These are phyloP conservation scores for Detonula confervacea DNA, from an alignment of 352 stramenopile species.

Conservation along the genomic window DNA sequence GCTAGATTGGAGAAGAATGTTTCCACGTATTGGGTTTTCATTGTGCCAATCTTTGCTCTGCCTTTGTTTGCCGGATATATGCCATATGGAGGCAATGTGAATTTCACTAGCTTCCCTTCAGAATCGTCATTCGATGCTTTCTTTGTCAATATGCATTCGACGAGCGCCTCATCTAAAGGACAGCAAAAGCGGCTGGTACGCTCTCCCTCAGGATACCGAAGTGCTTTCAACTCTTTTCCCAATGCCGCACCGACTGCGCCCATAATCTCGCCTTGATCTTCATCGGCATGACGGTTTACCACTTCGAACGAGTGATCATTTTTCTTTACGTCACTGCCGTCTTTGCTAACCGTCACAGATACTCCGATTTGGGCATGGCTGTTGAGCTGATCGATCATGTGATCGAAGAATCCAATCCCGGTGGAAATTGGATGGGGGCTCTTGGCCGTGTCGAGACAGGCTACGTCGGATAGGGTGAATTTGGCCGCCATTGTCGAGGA, in stretches of 20 bases:
- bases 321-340: background rate
- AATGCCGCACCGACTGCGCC: slow-evolving; percentile 56
- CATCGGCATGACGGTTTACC: slow-evolving; percentile 54
- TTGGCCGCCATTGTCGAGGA: slow-evolving; percentile 14
- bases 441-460: slow-evolving; percentile 41
- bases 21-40: slow-evolving; percentile 65
- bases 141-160: slow-evolving; percentile 67
- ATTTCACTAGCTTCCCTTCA: slow-evolving; percentile 42
- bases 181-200: slow-evolving; percentile 71
- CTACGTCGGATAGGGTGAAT: slow-evolving; percentile 38
- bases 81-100: slow-evolving; percentile 72
- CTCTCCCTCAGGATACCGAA: background rate
- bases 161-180: slow-evolving; percentile 83
- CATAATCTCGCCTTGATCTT: slow-evolving; percentile 62
- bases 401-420: slow-evolving; percentile 82
- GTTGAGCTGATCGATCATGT: slow-evolving; percentile 87
- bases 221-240: slow-evolving; percentile 47
- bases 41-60: slow-evolving; percentile 67
- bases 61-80: slow-evolving; percentile 70
- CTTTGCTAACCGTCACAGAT: slow-evolving; percentile 52
- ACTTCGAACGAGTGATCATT: slow-evolving; percentile 17
- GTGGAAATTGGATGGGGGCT: slow-evolving; percentile 66
- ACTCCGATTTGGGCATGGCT: slow-evolving; percentile 84
- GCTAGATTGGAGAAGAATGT: slow-evolving; percentile 68
- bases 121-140: slow-evolving; percentile 3